These are phyloP conservation scores for Raddia guianensis DNA, from an alignment of 176 grass and related monocot species.

Conservation along the genomic window DNA sequence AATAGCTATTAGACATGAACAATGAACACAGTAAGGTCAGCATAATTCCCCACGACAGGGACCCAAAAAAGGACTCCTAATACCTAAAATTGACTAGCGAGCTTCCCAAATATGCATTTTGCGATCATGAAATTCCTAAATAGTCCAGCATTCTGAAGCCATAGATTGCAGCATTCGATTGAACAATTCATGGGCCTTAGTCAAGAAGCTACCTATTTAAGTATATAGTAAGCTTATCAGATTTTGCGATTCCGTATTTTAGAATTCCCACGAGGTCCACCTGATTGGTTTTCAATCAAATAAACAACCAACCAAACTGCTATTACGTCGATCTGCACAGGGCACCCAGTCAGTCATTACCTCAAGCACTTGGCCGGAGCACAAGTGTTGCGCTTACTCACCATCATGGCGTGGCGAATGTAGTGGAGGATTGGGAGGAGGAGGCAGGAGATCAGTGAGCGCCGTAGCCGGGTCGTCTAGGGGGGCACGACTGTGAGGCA, in stretches of 20 bases:
- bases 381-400: neutral
- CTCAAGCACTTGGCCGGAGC: constrained; percentile 39
- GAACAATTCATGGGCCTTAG: neutral
- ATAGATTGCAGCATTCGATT: neutral
- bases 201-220: neutral
- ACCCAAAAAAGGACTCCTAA: neutral
- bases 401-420: constrained; percentile 40
- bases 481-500: neutral
- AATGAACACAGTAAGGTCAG: neutral
- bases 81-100: neutral
- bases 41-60: neutral
- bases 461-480: neutral
- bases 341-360: constrained; percentile 34
- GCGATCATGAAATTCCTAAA: too few species aligned
- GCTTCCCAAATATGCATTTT: neutral
- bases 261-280: neutral
- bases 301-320: neutral
- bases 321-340: constrained; percentile 62
- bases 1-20: neutral
- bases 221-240: neutral
- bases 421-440: neutral
- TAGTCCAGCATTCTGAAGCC: too few species aligned
- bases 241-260: neutral
- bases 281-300: neutral
- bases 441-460: neutral